phyloP scores from a whole-genome alignment of 2,329 filamentous ascomycete species.

The Cyphellophora attinorum region DNA sequence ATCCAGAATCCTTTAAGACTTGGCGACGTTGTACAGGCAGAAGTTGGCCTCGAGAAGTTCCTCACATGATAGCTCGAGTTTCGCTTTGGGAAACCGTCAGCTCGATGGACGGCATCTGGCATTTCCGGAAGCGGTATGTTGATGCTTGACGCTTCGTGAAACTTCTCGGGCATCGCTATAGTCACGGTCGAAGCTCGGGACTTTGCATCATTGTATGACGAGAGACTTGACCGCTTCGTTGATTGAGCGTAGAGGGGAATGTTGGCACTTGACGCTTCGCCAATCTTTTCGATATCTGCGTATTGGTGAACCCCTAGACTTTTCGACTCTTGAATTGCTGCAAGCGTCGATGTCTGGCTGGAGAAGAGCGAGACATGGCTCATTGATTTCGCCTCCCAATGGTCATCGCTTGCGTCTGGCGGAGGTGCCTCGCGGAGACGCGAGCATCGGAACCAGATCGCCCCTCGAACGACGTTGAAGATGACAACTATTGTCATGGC shows the following conservation, averaged over 20 bases:
- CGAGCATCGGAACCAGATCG: background rate
- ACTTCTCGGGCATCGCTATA: background rate
- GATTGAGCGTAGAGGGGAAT: background rate
- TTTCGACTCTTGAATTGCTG: background rate
- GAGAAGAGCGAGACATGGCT: background rate
- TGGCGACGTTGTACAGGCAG: background rate
- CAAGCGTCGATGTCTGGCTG: background rate
- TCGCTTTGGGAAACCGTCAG: background rate
- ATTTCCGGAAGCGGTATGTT: background rate
- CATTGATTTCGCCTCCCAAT: background rate
- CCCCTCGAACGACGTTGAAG: conserved; percentile 1
- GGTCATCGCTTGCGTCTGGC: background rate
- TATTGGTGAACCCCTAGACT: no score
- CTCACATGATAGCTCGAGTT: background rate
- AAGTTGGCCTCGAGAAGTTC: background rate
- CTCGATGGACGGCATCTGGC: background rate
- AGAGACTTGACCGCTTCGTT: background rate
- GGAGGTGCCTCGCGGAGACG: background rate
- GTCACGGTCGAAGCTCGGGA: background rate
- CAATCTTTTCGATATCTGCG: background rate
- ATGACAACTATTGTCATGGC: conserved; percentile 18
- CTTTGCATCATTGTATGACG: background rate
- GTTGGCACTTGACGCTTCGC: conserved; percentile 1
- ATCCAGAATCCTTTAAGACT: background rate
- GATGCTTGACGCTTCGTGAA: conserved; percentile 1